Evolutionary conservation across 2,329 filamentous ascomycete species (phyloP), one percentile per base, ranked within the genome.

Genomic region (Nemania abortiva): DNA sequence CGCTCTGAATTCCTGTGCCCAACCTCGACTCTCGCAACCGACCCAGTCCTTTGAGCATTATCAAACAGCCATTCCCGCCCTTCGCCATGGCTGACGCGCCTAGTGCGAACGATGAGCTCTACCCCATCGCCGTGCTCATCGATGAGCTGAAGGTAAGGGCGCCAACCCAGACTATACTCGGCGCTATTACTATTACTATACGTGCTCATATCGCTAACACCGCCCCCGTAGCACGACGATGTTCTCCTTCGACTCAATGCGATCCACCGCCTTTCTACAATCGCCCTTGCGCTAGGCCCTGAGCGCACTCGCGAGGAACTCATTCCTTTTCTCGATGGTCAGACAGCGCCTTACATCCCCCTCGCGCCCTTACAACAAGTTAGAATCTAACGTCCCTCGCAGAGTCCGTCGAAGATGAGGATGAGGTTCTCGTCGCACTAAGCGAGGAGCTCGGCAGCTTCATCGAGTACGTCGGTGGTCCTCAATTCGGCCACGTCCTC

Each of bases 321-420:
- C 79, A 97, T 99, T 85, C 97, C 97, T 77, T 99, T 99, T 82
- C 90, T 99, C 79, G 97, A 99, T 83, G 96, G 96, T 98, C 85
- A 85, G 92, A 86, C 73, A 74, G 49, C 74, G 66, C 74, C 52
- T 52, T 53, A 18, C n/a, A 22, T 22, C 34, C 69, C 69, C 71
- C 66, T 58, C 55, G 60, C 47, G 58, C 22, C 49, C 9, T 15
- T 10, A 4, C 24, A 18, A 5, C 50, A 18, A 53, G n/a, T 57
- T 54, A 53, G 53, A 59, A 65, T 73, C 77, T 81, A 80, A 81
- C 75, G 27, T 63, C 67, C 63, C 66, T 56, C 73, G 70, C 82
- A 99, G 96, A 99, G 84, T 98, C 96, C 61, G 95, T 99, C 77
- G 96, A 99, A 84, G 96, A 99, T 79, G 96, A 99, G 83, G 96